Percentiles rank a stretch among this genome's conserved stretches.
These are phyloP conservation scores for Agaricales sp. DNA, from an alignment of 1,284 basidiomycete genomes.

Conservation along the genomic window DNA sequence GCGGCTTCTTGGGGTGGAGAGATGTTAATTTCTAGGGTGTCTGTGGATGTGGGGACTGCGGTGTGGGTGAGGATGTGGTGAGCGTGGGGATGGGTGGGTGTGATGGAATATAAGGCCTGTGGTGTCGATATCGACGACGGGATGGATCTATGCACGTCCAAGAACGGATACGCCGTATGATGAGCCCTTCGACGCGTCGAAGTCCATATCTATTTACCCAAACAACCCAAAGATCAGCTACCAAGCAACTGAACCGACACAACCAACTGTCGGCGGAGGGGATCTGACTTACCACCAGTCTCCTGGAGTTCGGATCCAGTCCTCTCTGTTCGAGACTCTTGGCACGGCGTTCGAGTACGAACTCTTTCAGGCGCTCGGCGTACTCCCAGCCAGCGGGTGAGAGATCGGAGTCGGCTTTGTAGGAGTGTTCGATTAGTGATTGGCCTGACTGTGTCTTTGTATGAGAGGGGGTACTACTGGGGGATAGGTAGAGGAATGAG, in stretches of 20 bases:
- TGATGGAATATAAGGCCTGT: not conserved
- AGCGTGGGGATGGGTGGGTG: too few species aligned
- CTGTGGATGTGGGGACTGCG: too few species aligned
- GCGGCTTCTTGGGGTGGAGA: too few species aligned
- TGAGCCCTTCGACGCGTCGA: constrained; percentile 88
- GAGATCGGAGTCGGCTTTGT: constrained; percentile 96
- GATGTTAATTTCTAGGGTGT: too few species aligned
- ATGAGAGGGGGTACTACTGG: constrained; percentile 3
- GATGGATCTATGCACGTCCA: constrained; percentile 28
- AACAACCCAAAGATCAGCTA: constrained; percentile 1
- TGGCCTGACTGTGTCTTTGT: constrained; percentile 68
- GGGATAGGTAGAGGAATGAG: not conserved
- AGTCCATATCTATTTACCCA: constrained; percentile 99
- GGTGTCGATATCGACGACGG: constrained; percentile 8
- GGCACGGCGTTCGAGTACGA: constrained; percentile 68
- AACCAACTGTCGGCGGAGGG: too few species aligned
- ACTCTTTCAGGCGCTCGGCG: constrained; percentile 77
- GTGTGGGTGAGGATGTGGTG: too few species aligned
- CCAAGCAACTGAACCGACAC: not conserved
- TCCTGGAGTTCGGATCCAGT: constrained; percentile 50
- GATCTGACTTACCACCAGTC: constrained; percentile 54
- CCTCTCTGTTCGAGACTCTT: constrained; percentile 62
- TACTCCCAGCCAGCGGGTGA: constrained; percentile 95
- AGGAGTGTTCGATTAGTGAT: constrained; percentile 96
- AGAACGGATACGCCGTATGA: constrained; percentile 94